These are phyloP conservation scores for Glycyrrhiza uralensis DNA, from an alignment of 306 rosid genomes.

Conservation along the genomic window DNA sequence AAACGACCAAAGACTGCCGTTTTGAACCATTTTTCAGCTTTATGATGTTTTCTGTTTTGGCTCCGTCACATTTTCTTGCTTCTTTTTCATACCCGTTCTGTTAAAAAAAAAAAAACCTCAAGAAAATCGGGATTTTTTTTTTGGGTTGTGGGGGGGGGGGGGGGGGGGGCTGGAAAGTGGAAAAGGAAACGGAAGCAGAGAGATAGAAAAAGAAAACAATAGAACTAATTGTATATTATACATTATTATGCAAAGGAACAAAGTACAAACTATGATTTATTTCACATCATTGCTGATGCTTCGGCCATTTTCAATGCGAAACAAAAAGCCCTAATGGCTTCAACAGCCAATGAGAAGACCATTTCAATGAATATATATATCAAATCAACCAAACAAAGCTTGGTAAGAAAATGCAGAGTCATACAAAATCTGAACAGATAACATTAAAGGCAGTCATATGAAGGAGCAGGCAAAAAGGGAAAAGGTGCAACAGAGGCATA, in stretches of 20 bases:
- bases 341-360: slow-evolving; percentile 6
- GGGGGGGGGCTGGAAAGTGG: too few species aligned
- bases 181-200: neutral
- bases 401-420: neutral
- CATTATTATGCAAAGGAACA: neutral
- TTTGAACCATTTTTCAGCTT: neutral
- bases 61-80: neutral
- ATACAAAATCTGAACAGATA: neutral
- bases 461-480: slow-evolving; percentile 90
- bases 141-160: neutral
- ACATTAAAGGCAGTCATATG: slow-evolving; percentile 41
- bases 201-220: neutral
- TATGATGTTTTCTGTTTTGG: neutral
- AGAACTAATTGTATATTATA: neutral
- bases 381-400: slow-evolving; percentile 11
- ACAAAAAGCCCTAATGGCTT: neutral
- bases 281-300: slow-evolving; percentile 1
- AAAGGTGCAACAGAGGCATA: slow-evolving; percentile 85
- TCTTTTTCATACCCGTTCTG: neutral
- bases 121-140: too few species aligned
- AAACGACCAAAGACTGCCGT: neutral
- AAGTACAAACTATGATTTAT: slow-evolving; percentile 17
- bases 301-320: slow-evolving; percentile 18
- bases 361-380: slow-evolving; percentile 23
- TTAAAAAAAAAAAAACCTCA: too few species aligned